Percentiles rank a stretch among this genome's conserved stretches.
These are phyloP conservation scores for Pseudozyma sp. DNA, from an alignment of 1,284 basidiomycete genomes.

Conservation along the genomic window DNA sequence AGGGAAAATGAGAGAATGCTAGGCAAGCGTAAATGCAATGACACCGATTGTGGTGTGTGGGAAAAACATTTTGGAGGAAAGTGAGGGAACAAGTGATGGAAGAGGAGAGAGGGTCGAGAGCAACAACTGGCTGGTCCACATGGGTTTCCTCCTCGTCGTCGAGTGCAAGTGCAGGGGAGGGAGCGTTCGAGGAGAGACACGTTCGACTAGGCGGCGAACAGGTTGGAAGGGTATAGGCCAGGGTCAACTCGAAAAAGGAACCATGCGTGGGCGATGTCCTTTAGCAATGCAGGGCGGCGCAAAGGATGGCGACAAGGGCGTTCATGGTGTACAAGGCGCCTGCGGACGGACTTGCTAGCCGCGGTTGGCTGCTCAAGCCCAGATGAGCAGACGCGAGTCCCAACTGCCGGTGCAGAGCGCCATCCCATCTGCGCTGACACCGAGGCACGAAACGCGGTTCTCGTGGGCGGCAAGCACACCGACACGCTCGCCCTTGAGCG, in stretches of 20 bases:
- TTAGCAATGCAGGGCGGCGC: slow-evolving; percentile 2
- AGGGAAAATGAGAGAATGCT: slow-evolving; percentile 1
- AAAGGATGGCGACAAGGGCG: neutral
- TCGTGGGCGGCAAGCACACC: slow-evolving; percentile 97
- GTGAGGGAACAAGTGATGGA: neutral
- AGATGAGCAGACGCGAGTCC: slow-evolving; percentile 86
- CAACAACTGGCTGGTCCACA: slow-evolving; percentile 5
- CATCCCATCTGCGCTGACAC: slow-evolving; percentile 95
- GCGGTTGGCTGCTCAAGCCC: slow-evolving; percentile 38
- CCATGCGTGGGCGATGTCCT: slow-evolving; percentile 1
- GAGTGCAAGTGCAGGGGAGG: neutral
- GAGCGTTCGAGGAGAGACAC: neutral
- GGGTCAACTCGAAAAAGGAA: neutral
- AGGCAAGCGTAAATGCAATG: slow-evolving; percentile 9
- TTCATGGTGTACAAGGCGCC: neutral
- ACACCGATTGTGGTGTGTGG: neutral
- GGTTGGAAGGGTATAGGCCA: slow-evolving; percentile 30
- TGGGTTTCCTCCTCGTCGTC: neutral
- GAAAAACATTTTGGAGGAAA: too few relatives aligned
- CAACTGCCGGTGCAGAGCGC: slow-evolving; percentile 97
- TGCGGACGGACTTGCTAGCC: neutral
- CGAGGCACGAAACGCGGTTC: slow-evolving; percentile 95
- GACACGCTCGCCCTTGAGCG: slow-evolving; percentile 95
- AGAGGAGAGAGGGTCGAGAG: neutral
- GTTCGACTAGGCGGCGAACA: neutral